Base-by-base conservation (phyloP, 208 protist genomes). In the Histomonas meleagridis region DNA sequence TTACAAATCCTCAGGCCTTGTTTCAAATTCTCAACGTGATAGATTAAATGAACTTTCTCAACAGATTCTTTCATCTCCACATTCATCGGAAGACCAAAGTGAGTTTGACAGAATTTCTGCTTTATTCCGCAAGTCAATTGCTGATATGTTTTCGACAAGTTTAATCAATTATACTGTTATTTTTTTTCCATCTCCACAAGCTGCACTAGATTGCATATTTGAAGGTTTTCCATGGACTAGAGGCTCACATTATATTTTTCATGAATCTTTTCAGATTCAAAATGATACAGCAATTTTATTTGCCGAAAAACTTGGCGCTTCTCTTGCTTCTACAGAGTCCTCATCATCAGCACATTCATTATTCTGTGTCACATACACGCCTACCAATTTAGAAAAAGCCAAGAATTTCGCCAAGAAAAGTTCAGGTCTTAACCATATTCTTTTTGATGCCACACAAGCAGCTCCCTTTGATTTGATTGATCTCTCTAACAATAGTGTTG, bases 81-180 rank as follows among this genome's bases (percentile, higher is more conserved):
- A 86, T 49, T 51, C 40, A 12, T 86, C 76, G 21, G 76, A 86
- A 86, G 76, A 86, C n/a, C 76, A 86, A 49, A 86, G 76, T 55
- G 46, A 43, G 14, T 86, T 86, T 57, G 76, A 86, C 38, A 12
- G 76, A n/a, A 51, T 46, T 26, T 4, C 55, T 2, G 23, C 76
- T 53, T 55, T 48, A 55, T 32, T 86, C 7, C 38, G 76, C 16
- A 26, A 32, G 55, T 35, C 40, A 53, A n/a, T 86, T 16, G 76
- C 76, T 16, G 76, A 86, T 46, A 32, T 86, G 32, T 86, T 86
- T 46, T 48, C 43, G 18, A 51, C 76, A 43, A 86, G 32, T 49
- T n/a, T 51, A 55, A 46, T 86, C 38, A 51, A 43, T 43, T 86
- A 51, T 28, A 26, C 76, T 12, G 76, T 86, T 86, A 46, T 86